Percentiles rank a stretch among this genome's conserved stretches.
These are phyloP conservation scores for Panus rudis DNA, from an alignment of 768 basidiomycete species.

Conservation along the genomic window DNA sequence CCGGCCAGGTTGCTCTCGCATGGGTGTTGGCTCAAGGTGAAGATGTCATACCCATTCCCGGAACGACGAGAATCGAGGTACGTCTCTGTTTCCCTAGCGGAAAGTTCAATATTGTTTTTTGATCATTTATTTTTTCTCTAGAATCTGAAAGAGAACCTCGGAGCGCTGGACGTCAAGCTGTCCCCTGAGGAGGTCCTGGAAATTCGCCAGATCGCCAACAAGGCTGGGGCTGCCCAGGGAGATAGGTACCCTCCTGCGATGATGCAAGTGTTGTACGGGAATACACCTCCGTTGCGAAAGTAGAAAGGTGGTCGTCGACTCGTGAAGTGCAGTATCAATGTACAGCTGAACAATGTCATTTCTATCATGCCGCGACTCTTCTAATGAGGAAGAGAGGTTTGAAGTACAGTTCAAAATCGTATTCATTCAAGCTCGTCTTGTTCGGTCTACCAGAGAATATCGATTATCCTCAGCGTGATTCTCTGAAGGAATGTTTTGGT, in stretches of 20 bases:
- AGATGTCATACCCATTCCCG: constrained; percentile 23
- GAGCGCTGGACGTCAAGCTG: constrained; percentile 22
- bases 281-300: neutral
- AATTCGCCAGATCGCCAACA: constrained; percentile 21
- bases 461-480: too few species aligned
- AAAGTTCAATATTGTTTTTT: neutral
- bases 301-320: too few species aligned
- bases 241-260: neutral
- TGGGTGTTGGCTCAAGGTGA: constrained; percentile 20
- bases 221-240: constrained; percentile 16
- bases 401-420: too few species aligned
- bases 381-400: too few species aligned
- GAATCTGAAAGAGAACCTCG: constrained; percentile 30
- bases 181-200: constrained; percentile 21
- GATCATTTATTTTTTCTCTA: constrained; percentile 7
- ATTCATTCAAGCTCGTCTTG: too few species aligned
- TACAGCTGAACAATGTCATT: too few species aligned
- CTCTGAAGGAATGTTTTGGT: too few species aligned
- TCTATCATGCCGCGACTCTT: too few species aligned
- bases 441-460: too few species aligned
- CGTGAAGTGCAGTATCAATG: too few species aligned
- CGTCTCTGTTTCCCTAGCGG: neutral
- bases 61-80: constrained; percentile 1
- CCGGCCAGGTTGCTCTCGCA: constrained; percentile 25
- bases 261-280: constrained; percentile 5